Conservation (phyloP, 345 rosid species). For the Bruguiera parviflora region DNA sequence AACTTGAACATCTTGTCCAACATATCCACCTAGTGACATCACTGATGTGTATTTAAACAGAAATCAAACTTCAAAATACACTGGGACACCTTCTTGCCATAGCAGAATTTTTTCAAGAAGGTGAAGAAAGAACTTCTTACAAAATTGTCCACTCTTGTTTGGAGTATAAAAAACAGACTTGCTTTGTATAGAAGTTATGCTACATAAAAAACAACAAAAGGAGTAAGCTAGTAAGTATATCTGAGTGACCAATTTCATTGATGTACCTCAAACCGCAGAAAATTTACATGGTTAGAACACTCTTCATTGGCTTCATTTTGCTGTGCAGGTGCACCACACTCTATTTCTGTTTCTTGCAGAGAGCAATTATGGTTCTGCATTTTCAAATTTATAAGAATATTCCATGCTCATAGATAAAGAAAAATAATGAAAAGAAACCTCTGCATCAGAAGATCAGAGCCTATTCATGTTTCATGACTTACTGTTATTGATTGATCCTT, state of each 20-base stretch:
- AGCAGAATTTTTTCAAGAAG: neutral
- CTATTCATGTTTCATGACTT: constrained; percentile 4
- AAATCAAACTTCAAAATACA: neutral
- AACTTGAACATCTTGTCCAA: neutral
- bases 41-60: neutral
- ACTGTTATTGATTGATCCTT: constrained; percentile 39
- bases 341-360: constrained; percentile 16
- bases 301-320: constrained; percentile 33
- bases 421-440: constrained; percentile 7
- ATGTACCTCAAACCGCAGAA: constrained; percentile 79
- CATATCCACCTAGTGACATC: too few species aligned
- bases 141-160: neutral
- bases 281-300: constrained; percentile 35
- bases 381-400: constrained; percentile 10
- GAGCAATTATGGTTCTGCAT: constrained; percentile 35
- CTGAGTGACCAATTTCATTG: neutral
- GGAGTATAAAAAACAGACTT: neutral
- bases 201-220: neutral
- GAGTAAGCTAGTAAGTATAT: neutral
- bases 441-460: neutral
- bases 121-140: neutral
- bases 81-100: neutral
- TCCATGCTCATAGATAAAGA: constrained; percentile 7
- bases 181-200: neutral
- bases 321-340: constrained; percentile 28